phyloP scores from a whole-genome alignment of 441 rosid species.

The Theobroma grandiflorum region DNA sequence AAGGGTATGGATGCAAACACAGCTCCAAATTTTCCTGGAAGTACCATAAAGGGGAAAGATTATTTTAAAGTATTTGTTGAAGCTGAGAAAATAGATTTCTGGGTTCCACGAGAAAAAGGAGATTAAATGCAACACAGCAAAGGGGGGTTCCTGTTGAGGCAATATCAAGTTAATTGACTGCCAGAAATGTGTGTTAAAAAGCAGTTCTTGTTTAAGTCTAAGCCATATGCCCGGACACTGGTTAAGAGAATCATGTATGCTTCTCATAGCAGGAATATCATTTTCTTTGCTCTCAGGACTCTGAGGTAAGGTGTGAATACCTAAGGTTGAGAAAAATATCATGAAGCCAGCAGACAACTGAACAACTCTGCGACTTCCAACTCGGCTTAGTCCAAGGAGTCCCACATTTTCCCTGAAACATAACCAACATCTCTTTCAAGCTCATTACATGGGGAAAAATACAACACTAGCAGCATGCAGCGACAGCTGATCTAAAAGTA shows the following conservation, averaged over 20 bases:
- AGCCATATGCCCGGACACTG: neutral
- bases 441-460: neutral
- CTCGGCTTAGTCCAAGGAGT: slow-evolving; percentile 66
- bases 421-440: slow-evolving; percentile 19
- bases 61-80: neutral
- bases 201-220: neutral
- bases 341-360: slow-evolving; percentile 80
- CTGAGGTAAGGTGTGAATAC: slow-evolving; percentile 31
- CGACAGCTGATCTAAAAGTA: slow-evolving; percentile 18
- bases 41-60: neutral
- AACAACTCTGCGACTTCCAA: slow-evolving; percentile 77
- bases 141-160: neutral
- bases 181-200: neutral
- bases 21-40: slow-evolving; percentile 80
- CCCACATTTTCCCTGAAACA: slow-evolving; percentile 76
- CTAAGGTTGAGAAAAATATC: slow-evolving; percentile 73
- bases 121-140: neutral
- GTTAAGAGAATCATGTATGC: neutral
- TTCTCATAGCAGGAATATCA: neutral
- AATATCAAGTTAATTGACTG: neutral
- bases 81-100: neutral
- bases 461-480: slow-evolving; percentile 19
- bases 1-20: slow-evolving; percentile 81
- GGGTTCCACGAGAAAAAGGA: neutral
- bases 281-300: neutral